Conservation (phyloP, 352 stramenopile species). For the Blastocystis sp. region DNA sequence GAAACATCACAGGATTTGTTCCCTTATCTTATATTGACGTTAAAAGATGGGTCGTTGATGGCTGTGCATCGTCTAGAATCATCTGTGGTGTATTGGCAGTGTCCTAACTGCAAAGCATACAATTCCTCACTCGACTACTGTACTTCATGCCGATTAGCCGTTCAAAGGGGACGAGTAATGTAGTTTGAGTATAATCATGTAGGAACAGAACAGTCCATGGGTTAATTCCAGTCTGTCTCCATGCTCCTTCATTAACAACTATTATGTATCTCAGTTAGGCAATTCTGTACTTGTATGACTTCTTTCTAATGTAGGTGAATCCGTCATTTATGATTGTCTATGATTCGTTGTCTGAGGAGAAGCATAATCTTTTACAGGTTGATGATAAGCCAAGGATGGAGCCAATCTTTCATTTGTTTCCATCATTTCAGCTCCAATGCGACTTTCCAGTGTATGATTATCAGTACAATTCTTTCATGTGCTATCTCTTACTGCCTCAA, state of each 20-base stretch:
- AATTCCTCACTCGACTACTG: not conserved
- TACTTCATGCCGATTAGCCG: not conserved
- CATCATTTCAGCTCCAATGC: not conserved
- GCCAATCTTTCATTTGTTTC: not conserved
- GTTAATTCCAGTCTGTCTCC: not conserved
- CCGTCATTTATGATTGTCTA: not conserved
- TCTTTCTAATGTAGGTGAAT: not conserved
- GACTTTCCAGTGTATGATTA: not conserved
- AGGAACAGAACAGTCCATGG: no score
- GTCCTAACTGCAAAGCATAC: not conserved
- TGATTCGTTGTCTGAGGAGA: no score
- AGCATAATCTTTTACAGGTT: not conserved
- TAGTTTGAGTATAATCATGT: no score
- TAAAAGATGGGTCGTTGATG: no score
- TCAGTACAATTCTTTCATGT: not conserved
- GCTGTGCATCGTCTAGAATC: no score
- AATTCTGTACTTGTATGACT: not conserved
- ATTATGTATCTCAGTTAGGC: not conserved
- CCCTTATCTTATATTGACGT: no score
- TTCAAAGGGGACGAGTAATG: no score
- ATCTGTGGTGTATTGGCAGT: not conserved
- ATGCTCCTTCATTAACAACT: not conserved
- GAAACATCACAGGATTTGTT: no score
- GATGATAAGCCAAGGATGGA: not conserved
- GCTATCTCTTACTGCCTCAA: not conserved